phyloP scores from a whole-genome alignment of 768 basidiomycete species.

The Pulveroboletus sp. region DNA sequence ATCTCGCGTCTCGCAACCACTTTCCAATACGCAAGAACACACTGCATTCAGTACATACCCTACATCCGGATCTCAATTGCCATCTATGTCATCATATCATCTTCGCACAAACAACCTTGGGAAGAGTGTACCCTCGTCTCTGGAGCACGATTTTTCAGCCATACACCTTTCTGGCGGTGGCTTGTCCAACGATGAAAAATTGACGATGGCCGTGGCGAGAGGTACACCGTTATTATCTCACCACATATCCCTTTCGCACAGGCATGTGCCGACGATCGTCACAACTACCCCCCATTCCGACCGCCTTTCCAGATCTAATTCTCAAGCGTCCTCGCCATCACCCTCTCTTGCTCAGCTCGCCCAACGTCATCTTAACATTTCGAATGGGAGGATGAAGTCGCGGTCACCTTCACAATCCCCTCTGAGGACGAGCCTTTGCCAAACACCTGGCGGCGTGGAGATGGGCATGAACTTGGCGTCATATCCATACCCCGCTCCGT shows the following conservation, averaged over 20 bases:
- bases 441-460: slow-evolving; percentile 13
- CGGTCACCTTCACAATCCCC: slow-evolving; percentile 32
- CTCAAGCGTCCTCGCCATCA: slow-evolving; percentile 6
- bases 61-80: slow-evolving; percentile 29
- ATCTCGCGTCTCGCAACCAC: slow-evolving; percentile 23
- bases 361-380: slow-evolving; percentile 22
- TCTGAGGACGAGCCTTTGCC: slow-evolving; percentile 19
- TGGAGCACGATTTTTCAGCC: slow-evolving; percentile 22
- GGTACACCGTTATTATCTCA: slow-evolving; percentile 13
- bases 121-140: slow-evolving; percentile 12
- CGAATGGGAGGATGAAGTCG: slow-evolving; percentile 26
- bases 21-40: slow-evolving; percentile 17
- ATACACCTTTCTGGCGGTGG: slow-evolving; percentile 18
- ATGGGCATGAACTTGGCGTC: slow-evolving; percentile 8
- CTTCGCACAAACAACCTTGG: slow-evolving; percentile 17
- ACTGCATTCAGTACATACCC: slow-evolving; percentile 27
- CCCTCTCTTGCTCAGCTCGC: slow-evolving; percentile 22
- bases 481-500: slow-evolving; percentile 29
- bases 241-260: slow-evolving; percentile 35
- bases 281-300: slow-evolving; percentile 40
- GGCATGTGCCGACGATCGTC: slow-evolving; percentile 48
- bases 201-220: not conserved
- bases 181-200: slow-evolving; percentile 6
- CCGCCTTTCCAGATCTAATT: slow-evolving; percentile 14
- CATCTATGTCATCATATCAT: slow-evolving; percentile 35